Base-by-base conservation (phyloP, 495 filamentous ascomycete genomes). In the Neurospora sp. region DNA sequence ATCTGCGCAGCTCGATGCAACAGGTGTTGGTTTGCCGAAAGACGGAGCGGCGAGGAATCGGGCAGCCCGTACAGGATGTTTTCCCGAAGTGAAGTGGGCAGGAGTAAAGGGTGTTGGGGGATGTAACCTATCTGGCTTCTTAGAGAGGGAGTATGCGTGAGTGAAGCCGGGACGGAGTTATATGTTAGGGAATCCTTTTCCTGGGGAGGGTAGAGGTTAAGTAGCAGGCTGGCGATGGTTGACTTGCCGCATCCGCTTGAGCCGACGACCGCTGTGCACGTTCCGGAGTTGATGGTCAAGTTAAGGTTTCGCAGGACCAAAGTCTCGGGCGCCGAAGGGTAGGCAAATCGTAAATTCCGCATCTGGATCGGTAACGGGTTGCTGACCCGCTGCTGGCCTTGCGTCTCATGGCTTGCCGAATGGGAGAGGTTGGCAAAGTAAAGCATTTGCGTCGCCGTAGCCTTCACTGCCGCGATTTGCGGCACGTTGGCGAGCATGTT, bases 171-270 rank as follows among this genome's bases (percentile, higher is more conserved):
- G 9, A 82, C 74, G 1, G 79, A 83, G 35, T 84, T 85, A 72
- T 94, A 87, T 39, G 86, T 88, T 3, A 98, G 78, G 0, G 81
- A 80, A 68, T 8, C 22, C 27, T 31, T 31, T 31, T 31, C 20
- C 2, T 3, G 5, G 3, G 79, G 81, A 27, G 78, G 73, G 73
- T 85, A 79, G 1, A 80, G 71, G 22, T 79, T 77, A 1, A 96
- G 81, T 0, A 98, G 85, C 0, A 99, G 82, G 0, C 90, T 89
- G 1, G 90, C 88, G 53, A 98, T 87, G 1, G 96, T 98, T 16
- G 90, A 94, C 83, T 99, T 99, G 0, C 96, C 95, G 35, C 89
- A 92, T 0, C 96, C 96, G 0, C 94, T 97, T 4, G 87, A 79
- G 14, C 94, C 94, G 17, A 96, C 93, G 40, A 97, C 87, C 5